A percentile compares a stretch with the other conserved stretches of the same genome.
These are phyloP conservation scores for Penicillium polonicum DNA, from an alignment of 2,329 filamentous ascomycete genomes.

Conservation along the genomic window DNA sequence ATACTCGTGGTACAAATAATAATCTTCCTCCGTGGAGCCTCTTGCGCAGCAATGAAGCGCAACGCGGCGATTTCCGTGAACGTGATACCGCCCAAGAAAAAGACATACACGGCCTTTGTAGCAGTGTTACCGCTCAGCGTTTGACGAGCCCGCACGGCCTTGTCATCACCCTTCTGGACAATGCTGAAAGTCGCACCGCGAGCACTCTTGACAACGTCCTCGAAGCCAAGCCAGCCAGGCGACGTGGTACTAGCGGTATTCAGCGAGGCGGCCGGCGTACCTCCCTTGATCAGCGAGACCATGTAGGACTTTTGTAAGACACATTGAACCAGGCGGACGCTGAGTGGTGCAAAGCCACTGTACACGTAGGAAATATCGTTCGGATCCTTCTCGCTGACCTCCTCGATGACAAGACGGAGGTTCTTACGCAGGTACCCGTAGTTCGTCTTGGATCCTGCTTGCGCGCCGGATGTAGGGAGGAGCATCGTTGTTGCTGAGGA, in stretches of 20 bases:
- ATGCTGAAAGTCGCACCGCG: slow-evolving; percentile 89
- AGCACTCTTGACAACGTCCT: slow-evolving; percentile 84
- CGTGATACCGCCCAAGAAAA: slow-evolving; percentile 94
- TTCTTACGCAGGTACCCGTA: slow-evolving; percentile 85
- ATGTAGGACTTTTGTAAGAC: slow-evolving; percentile 88
- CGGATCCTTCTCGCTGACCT: slow-evolving; percentile 91
- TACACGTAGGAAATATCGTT: slow-evolving; percentile 98
- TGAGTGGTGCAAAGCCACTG: slow-evolving; percentile 92
- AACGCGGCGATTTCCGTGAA: slow-evolving; percentile 95
- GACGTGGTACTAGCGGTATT: slow-evolving; percentile 58
- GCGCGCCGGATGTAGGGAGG: slow-evolving; percentile 68
- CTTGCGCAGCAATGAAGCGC: slow-evolving; percentile 81
- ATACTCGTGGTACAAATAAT: slow-evolving; percentile 92
- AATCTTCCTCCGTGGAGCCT: slow-evolving; percentile 77
- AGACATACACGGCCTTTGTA: slow-evolving; percentile 88
- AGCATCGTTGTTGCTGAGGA: slow-evolving; percentile 76
- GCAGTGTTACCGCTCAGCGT: slow-evolving; percentile 72
- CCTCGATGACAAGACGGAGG: slow-evolving; percentile 86
- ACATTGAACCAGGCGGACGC: slow-evolving; percentile 86
- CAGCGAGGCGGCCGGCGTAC: slow-evolving; percentile 50
- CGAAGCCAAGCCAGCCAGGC: slow-evolving; percentile 89
- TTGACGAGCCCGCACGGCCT: slow-evolving; percentile 81
- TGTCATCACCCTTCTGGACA: slow-evolving; percentile 87
- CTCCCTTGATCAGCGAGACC: slow-evolving; percentile 66
- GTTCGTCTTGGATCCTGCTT: slow-evolving; percentile 74